Base-by-base conservation (phyloP, 768 basidiomycete species). In the Mycena leptocephala region DNA sequence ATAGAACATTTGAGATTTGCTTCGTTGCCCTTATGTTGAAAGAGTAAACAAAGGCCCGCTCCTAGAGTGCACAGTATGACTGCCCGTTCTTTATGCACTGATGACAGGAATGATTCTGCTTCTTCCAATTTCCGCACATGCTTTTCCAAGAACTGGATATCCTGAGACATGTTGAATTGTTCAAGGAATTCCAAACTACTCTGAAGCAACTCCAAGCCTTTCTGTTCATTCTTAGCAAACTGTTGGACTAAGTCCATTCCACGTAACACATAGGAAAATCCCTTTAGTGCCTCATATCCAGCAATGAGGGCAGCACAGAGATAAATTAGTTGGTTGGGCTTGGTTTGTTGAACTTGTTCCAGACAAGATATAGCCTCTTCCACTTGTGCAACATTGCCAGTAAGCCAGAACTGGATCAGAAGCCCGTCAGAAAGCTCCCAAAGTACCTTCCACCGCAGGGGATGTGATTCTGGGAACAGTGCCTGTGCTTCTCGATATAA, bases 381-480 rank as follows among this genome's bases (percentile, higher is more conserved):
- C 32, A 67, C 10, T 24, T 35, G 51, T 13, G 33, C 65, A 6
- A 53, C 9, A 53, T 53, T 37, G 16, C 51, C 65, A 26, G 51
- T 67, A 24, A 35, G 65, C 2, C 8, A 10, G 24, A 53, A 67
- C n/a, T 67, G 32, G 30, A 67, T 67, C 11, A 67, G 24, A 28
- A 67, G 35, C 24, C 33, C 65, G 3, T 67, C 51, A 39, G 65
- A 67, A 35, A 67, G 65, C 65, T 67, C 65, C 48, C 65, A 67
- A n/a, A 67, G 46, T 53, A 67, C n/a, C 51, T 20, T 67, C 65
- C 65, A 55, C 14, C 39, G 48, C 11, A 16, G 32, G 16, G 33
- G 14, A 37, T 67, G 33, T 20, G 65, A 24, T 55, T 67, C 35
- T 37, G 65, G 51, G 33, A 26, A 18, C n/a, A 26, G 20, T 67